Evolutionary conservation across 495 filamentous ascomycete genomes (phyloP), one percentile per base, ranked within the genome.

Genomic region (Xylona heveae): DNA sequence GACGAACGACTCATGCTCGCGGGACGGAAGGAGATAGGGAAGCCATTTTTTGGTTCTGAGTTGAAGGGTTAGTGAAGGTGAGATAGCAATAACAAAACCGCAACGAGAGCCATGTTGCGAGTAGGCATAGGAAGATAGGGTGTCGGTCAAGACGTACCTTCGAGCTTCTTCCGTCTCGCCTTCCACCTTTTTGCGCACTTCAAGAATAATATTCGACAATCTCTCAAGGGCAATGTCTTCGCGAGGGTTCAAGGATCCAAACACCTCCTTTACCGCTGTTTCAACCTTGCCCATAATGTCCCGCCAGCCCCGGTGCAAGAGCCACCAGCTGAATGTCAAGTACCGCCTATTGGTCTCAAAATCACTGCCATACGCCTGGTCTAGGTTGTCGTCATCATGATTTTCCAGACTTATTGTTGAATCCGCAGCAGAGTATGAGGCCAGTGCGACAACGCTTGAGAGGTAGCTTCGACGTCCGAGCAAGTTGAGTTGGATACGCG

Each of bases 261-360:
- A 95, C 17, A 80, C 73, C 33, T 91, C 74, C 40, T 71, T 73
- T 14, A 95, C 88, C 1, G 80, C 78, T 2, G 51, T 48, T 42
- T 77, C 71, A 24, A 99, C 80, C 34, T 71, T 73, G 34, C 67
- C 57, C 68, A 77, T 74, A 34, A 95, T 54, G 28, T 74, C 62
- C 37, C 71, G 72, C 74, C 81, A 93, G 35, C 88, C 88, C 23
- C 72, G 69, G 54, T 95, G 81, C 25, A 99, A 62, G 15, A 99
- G 57, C 88, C 88, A 95, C 90, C 90, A 99, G 46, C 78, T 85
- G 51, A 95, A 92, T 31, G 81, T 82, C 22, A 99, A 64, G 47
- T 94, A 99, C 40, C 75, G 74, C 37, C 81, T 62, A 52, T 97
- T 95, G 23, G 83, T 88, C 42, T 91, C 82, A 40, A 88, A 88